Evolutionary conservation across 2,329 filamentous ascomycete species (phyloP), one percentile per base, ranked within the genome.

Genomic region (Leptographium flavum): DNA sequence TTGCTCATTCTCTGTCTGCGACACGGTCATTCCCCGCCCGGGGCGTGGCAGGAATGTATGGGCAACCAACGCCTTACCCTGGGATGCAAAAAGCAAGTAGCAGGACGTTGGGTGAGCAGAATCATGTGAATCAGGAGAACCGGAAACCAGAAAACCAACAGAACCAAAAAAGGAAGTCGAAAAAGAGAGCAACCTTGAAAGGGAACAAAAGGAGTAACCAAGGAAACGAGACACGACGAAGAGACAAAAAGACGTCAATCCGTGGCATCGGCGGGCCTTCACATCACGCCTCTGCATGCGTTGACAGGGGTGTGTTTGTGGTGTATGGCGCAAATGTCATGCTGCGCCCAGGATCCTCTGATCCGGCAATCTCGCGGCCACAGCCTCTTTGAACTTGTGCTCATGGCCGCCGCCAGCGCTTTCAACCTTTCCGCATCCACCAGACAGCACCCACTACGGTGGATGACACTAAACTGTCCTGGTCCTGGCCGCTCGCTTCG

Each of bases 291-390:
- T 30, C 5, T 14, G 14, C 17, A 32, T 23, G 32, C 17, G 11
- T 7, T 25, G 5, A 13, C 30, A 35, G 19, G 19, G 17, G 21
- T 42, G 8, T 5, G 25, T 21, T 27, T 8, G 17, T 31, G n/a
- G n/a, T 28, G 21, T 7, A 17, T 22, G 23, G 25, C 27, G 33
- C n/a, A 27, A 32, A 27, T 19, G 19, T 25, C 28, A 39, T 45
- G 38, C 32, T 27, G 25, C 31, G 32, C 38, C n/a, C 37, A 36
- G 47, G 47, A 49, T 47, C 45, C 42, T 50, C 40, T 48, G 45
- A 50, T 44, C 43, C 44, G 39, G 38, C 43, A 48, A 44, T 48
- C 49, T 48, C 32, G 19, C 22, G 35, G 44, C 39, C 42, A 23
- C 31, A 33, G 30, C n/a, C n/a, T n/a, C n/a, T n/a, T n/a, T n/a